Base-by-base conservation (phyloP, 2,329 filamentous ascomycete genomes). In the Verticillium isaacii region DNA sequence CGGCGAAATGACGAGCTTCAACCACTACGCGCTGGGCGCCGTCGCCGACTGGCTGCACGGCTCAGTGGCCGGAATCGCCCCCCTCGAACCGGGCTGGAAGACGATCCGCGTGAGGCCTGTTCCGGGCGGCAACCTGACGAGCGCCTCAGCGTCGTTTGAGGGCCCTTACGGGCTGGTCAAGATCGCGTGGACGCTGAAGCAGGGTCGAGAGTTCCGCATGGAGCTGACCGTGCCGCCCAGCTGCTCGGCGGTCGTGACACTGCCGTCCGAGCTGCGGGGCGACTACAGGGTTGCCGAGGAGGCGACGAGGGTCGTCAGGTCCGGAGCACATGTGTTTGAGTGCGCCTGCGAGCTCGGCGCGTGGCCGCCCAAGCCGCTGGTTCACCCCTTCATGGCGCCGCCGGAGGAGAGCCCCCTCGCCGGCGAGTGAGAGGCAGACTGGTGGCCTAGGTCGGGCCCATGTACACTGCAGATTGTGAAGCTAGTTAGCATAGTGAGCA, bases 11-110 rank as follows among this genome's bases (percentile, higher is more conserved):
- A 79, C 75, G 0, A 76, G 72, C 32, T 74, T 77, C 59, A 77
- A 78, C 57, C 75, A 79, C 61, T 78, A 78, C 54, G 75, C 76
- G 0, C 72, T 77, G 17, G 76, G 77, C 0, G 71, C 73, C 5
- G 73, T 78, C 1, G 73, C 70, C 4, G 70, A 74, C 15, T 79
- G 77, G 68, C 68, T 78, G 32, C 73, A 77, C 60, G 65, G 68
- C 6, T 52, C 66, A 9, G 56, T 71, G 5, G 71, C 68, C 0
- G 69, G 70, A 0, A 23, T 72, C 0, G 64, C 68, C 3, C 63
- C 62, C 1, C 5, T 68, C 5, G 66, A 66, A 0, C 62, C 68
- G 0, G 69, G 71, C 0, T 73, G 69, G 70, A 69, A 56, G 17
- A 12, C 12, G 4, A 37, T 61, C 23, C 62, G 59, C 12, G 60